phyloP scores from a whole-genome alignment of 805 yeast species.

The Saccharomycopsis sp. region DNA sequence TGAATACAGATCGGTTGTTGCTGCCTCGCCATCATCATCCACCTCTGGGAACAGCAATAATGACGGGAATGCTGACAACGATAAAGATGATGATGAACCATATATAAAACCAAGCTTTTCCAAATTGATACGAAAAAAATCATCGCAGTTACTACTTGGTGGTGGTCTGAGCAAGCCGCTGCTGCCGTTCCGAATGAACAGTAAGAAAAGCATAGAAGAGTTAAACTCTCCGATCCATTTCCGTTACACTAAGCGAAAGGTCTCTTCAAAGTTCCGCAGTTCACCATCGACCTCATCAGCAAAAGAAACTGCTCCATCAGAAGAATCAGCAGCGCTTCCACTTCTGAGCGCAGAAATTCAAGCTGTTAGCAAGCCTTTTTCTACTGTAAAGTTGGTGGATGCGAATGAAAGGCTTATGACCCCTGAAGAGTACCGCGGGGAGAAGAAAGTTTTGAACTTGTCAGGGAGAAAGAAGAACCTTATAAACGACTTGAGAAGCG shows the following conservation, averaged over 20 bases:
- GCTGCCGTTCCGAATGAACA: constrained; percentile 9
- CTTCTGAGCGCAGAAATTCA: not conserved
- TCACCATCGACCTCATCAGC: too few relatives aligned
- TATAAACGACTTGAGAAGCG: constrained; percentile 7
- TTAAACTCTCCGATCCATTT: constrained; percentile 15
- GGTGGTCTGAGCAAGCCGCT: too few relatives aligned
- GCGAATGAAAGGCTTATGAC: constrained; percentile 17
- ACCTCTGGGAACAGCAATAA: too few relatives aligned
- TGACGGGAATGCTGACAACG: not conserved
- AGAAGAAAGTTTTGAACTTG: not conserved
- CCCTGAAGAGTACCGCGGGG: constrained; percentile 18
- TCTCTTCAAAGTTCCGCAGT: too few relatives aligned
- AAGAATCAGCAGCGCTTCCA: not conserved
- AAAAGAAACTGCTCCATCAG: not conserved
- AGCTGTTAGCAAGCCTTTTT: constrained; percentile 1
- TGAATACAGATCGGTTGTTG: too few relatives aligned
- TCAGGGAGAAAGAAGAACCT: constrained; percentile 13
- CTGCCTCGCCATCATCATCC: too few relatives aligned
- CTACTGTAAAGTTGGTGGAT: constrained; percentile 19
- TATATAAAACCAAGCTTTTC: constrained; percentile 20
- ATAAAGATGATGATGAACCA: not conserved
- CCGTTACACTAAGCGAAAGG: constrained; percentile 7
- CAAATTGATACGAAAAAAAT: constrained; percentile 17
- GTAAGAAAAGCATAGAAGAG: constrained; percentile 14
- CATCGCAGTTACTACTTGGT: constrained; percentile 18